Base-by-base conservation (phyloP, 768 basidiomycete species). In the Clavulina sp. region DNA sequence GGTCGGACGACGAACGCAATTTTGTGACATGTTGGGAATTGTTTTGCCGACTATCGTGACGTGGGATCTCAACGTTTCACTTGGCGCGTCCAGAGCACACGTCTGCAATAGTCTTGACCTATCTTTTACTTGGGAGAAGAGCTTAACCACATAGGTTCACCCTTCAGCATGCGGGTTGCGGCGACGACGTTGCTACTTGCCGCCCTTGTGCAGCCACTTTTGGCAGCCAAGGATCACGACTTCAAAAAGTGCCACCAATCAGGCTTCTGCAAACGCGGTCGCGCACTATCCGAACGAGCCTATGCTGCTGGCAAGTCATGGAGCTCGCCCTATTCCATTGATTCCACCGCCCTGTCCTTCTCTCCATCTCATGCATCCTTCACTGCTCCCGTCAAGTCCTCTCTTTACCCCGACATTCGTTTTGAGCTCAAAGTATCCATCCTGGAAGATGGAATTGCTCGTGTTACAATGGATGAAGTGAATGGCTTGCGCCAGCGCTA, bases 181-280 rank as follows among this genome's bases (percentile, higher is more conserved):
- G n/a, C n/a, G n/a, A n/a, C n/a, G n/a, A n/a, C n/a, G n/a, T n/a
- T n/a, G n/a, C n/a, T n/a, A n/a, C 34, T 38, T 19, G 34, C 34
- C 9, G 34, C 48, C 33, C 51, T 59, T 38, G 51, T 52, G 26
- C 44, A 49, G 29, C 28, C 54, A 2, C 48, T 48, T 9, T 23
- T 31, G 3, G 64, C 63, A 4, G 68, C 70, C 56, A 71, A 71
- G 68, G 68, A 72, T 19, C 73, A 81, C 54, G 88, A 96, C 66
- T 99, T 92, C 74, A 96, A 95, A 66, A 87, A 78, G 52, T 97
- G 95, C 61, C 72, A 74, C n/a, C 87, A 97, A 65, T 77, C 88
- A 0, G 91, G 85, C 19, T 97, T 99, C 67, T 97, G 95, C 70
- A 76, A 86, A n/a, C 68, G 82, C 41, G 88, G 91, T 49, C 79